Evolutionary conservation across 176 grass and related monocot species (phyloP), one percentile per base, ranked within the genome.

Genomic region (Tuctoria greenei): DNA sequence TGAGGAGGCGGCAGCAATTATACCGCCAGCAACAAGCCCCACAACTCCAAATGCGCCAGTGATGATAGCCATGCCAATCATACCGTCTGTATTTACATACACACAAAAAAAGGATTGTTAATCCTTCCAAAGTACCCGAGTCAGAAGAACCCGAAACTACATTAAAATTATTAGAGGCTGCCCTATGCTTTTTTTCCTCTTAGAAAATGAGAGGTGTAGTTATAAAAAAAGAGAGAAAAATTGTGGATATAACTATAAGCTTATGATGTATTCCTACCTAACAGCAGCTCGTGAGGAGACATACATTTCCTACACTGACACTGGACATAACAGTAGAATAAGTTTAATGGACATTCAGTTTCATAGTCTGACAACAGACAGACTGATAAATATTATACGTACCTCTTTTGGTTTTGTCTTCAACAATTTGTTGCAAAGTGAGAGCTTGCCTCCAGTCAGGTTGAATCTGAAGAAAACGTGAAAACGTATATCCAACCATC

Each of bases 391-490:
- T 83, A 39, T 40, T 11, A n/a, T 45, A 52, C 88, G 60, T 41
- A 98, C 91, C 91, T 98, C 84, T 87, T 72, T 74, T 84, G 69
- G 88, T 90, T 90, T 89, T 89, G 20, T 98, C 91, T 86, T 94
- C 95, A 52, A 98, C 84, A 17, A 98, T 63, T 25, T 88, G 86
- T 73, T 88, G 83, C 67, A 92, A 81, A 77, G 81, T 94, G 24
- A 87, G 44, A 44, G 95, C 95, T 72, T 94, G 95, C 40, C 95
- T 87, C 91, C 95, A 98, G 82, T 94, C 91, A 72, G 91, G 95
- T 82, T 88, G 81, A 83, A 93, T 79, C 91, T 98, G 78, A 61
- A 78, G 49, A 82, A 77, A 56, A 76, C 3, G 18, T 77, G 67
- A 65, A 42, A 75, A 64, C 56, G 16, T 59, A 26, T 13, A 77